phyloP scores from a whole-genome alignment of 768 basidiomycete species.

The Serpula lacrymans region DNA sequence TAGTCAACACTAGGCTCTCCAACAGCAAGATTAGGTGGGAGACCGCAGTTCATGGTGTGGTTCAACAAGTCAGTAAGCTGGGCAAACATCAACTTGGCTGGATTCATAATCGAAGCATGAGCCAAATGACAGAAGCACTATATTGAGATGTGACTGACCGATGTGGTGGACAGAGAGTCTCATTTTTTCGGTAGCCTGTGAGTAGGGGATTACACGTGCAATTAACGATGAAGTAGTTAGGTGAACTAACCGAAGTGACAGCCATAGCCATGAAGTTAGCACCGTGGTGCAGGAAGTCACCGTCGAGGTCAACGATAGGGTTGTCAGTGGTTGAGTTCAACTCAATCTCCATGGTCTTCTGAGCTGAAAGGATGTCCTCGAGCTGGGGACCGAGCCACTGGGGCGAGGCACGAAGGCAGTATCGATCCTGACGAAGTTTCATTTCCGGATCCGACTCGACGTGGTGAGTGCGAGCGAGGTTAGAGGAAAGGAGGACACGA shows the following conservation, averaged over 20 bases:
- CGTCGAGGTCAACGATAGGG: constrained; percentile 70
- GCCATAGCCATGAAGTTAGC: constrained; percentile 70
- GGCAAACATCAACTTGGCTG: constrained; percentile 43
- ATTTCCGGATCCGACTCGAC: constrained; percentile 66
- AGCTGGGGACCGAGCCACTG: constrained; percentile 81
- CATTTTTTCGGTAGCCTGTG: constrained; percentile 52
- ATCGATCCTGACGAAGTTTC: constrained; percentile 70
- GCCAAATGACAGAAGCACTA: no score
- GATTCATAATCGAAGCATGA: no score
- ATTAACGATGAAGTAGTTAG: no score
- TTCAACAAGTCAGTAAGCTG: constrained; percentile 70
- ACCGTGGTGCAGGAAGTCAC: constrained; percentile 65
- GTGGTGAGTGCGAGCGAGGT: constrained; percentile 56
- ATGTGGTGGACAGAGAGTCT: constrained; percentile 44
- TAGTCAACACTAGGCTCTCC: constrained; percentile 77
- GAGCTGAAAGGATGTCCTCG: constrained; percentile 66
- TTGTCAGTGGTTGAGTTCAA: constrained; percentile 89
- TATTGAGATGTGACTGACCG: no score
- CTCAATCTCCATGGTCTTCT: constrained; percentile 59
- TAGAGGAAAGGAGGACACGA: constrained; percentile 57
- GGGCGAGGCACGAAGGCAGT: constrained; percentile 63
- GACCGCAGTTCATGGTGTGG: constrained; percentile 75
- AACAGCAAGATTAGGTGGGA: constrained; percentile 71
- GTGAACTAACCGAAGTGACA: no score
- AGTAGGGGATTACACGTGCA: no score